These are phyloP conservation scores for Hippophae tibetana DNA, from an alignment of 306 rosid species.

Conservation along the genomic window DNA sequence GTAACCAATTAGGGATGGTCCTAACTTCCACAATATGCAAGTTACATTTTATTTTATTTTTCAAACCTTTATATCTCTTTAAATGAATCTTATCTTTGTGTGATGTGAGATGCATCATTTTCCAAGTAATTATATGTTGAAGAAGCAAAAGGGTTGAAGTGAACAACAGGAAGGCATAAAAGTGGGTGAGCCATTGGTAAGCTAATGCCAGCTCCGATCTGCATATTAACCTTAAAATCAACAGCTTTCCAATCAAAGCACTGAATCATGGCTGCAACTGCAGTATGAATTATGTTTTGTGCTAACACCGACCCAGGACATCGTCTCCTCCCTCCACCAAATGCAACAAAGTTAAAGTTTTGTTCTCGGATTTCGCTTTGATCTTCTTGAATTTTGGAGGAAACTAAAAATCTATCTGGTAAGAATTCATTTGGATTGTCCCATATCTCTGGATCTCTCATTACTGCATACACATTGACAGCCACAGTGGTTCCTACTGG, in stretches of 20 bases:
- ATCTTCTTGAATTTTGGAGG: slow-evolving; percentile 1
- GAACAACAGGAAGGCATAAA: slow-evolving; percentile 1
- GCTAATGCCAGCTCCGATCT: slow-evolving; percentile 14
- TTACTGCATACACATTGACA: slow-evolving; percentile 37
- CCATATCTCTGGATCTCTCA: slow-evolving; percentile 32
- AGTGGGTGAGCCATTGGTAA: slow-evolving; percentile 20
- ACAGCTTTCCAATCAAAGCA: slow-evolving; percentile 35
- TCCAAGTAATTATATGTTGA: too few relatives aligned
- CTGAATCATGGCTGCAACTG: slow-evolving; percentile 33
- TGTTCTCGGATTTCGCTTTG: slow-evolving; percentile 39
- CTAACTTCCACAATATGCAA: too few relatives aligned
- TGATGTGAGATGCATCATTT: too few relatives aligned
- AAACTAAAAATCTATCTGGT: slow-evolving; percentile 37
- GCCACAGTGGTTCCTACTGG: slow-evolving; percentile 25
- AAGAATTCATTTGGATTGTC: slow-evolving; percentile 22
- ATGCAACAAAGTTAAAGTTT: slow-evolving; percentile 30
- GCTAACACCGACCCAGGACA: slow-evolving; percentile 45
- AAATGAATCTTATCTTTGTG: too few relatives aligned
- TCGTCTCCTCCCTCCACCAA: slow-evolving; percentile 50
- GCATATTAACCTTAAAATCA: slow-evolving; percentile 19
- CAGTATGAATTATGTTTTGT: slow-evolving; percentile 25
- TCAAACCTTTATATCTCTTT: too few relatives aligned
- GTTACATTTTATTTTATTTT: too few relatives aligned
- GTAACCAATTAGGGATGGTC: too few relatives aligned
- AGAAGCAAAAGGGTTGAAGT: not conserved